These are phyloP conservation scores for Pythium plurisporium DNA, from an alignment of 352 stramenopile genomes.

Conservation along the genomic window DNA sequence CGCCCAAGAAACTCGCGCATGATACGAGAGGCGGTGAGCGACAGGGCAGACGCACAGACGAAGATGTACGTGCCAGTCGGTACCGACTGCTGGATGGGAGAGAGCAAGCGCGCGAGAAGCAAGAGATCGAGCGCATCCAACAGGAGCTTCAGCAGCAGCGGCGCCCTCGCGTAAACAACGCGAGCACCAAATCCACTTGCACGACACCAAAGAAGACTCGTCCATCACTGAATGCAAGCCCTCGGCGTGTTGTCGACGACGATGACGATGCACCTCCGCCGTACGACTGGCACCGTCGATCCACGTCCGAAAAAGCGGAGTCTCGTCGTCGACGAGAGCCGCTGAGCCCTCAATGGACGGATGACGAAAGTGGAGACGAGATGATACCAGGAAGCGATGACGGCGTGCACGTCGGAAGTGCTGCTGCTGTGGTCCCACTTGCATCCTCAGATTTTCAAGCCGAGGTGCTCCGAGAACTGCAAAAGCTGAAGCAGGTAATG, in stretches of 20 bases:
- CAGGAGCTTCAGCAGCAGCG: constrained; percentile 30
- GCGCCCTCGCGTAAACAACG: constrained; percentile 1
- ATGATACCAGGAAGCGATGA: not conserved
- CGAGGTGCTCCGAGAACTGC: constrained; percentile 42
- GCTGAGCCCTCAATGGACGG: constrained; percentile 8
- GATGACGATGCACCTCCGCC: not conserved
- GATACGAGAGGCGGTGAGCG: not conserved
- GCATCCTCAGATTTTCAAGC: constrained; percentile 28
- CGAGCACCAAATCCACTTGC: not conserved
- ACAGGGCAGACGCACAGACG: not conserved
- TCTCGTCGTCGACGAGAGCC: not conserved
- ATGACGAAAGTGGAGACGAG: constrained; percentile 2
- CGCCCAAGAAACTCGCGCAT: constrained; percentile 6
- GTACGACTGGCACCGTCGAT: constrained; percentile 1
- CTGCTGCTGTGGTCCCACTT: not conserved
- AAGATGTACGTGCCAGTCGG: constrained; percentile 24
- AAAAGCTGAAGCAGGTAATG: constrained; percentile 43
- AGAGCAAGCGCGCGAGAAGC: constrained; percentile 31
- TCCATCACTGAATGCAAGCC: not conserved
- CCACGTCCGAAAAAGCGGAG: not conserved
- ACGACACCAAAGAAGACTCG: not conserved
- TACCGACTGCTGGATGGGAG: constrained; percentile 39
- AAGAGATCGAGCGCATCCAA: constrained; percentile 44
- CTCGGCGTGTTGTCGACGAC: not conserved
- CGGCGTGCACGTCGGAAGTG: not conserved